Evolutionary conservation across 2,329 filamentous ascomycete species (phyloP).

Genomic region (Blastomyces emzantsi): DNA sequence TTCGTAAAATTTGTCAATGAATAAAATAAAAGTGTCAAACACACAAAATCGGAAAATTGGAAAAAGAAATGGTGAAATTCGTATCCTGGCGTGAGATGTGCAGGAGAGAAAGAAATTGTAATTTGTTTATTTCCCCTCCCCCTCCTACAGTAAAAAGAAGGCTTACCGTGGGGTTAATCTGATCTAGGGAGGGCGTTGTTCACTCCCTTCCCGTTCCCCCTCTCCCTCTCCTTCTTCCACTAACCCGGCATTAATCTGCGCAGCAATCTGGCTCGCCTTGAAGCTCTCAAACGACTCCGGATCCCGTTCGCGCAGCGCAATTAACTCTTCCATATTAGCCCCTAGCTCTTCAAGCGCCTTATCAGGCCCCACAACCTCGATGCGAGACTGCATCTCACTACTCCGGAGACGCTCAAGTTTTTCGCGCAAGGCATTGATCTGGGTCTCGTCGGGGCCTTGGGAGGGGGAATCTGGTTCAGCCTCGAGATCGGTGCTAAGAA

Average conservation of each 20-base stretch:
- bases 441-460: constrained; percentile 31
- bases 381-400: constrained; percentile 33
- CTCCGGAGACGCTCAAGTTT: constrained; percentile 37
- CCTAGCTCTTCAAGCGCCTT: constrained; percentile 37
- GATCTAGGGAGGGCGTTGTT: neutral
- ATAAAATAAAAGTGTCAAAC: neutral
- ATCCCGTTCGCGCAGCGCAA: constrained; percentile 35
- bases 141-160: neutral
- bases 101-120: neutral
- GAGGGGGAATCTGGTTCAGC: constrained; percentile 7
- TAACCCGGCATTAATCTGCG: constrained; percentile 37
- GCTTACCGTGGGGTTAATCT: neutral
- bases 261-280: constrained; percentile 39
- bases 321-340: constrained; percentile 39
- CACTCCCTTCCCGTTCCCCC: neutral
- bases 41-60: neutral
- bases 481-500: constrained; percentile 43
- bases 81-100: constrained; percentile 3
- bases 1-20: neutral
- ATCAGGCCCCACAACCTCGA: constrained; percentile 31
- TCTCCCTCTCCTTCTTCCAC: constrained; percentile 13
- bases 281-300: constrained; percentile 38
- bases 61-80: neutral
- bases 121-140: neutral
- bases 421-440: constrained; percentile 39